Percentiles rank a stretch among this genome's conserved stretches.
Evolutionary conservation across 768 basidiomycete species (phyloP).

Genomic region (Lentinus tigrinus): DNA sequence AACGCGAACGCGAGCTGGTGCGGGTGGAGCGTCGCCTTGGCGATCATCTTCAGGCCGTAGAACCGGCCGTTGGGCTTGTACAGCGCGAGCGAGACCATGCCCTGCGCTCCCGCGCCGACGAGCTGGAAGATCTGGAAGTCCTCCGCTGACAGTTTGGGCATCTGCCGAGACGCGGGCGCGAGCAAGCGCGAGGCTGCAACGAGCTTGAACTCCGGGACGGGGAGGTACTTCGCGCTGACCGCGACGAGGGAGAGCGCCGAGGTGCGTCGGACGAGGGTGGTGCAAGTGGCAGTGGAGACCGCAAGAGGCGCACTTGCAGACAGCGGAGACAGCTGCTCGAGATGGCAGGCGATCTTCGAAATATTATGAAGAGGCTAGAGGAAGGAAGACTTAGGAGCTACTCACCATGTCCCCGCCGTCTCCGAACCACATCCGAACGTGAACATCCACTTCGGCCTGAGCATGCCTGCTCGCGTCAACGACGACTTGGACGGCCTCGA

Average conservation of each 20-base stretch:
- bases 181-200: not conserved
- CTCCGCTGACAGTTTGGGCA: too few species aligned
- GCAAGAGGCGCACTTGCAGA: not conserved
- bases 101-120: slow-evolving; percentile 18
- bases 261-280: not conserved
- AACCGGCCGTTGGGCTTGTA: slow-evolving; percentile 1
- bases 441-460: not conserved
- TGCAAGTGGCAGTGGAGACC: not conserved
- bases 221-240: not conserved
- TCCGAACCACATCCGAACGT: not conserved
- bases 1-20: not conserved
- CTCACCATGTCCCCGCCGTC: not conserved
- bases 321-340: not conserved
- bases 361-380: not conserved
- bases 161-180: not conserved
- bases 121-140: slow-evolving; percentile 7
- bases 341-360: not conserved
- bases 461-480: not conserved
- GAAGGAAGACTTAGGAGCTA: not conserved
- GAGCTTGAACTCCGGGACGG: not conserved
- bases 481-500: not conserved
- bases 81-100: slow-evolving; percentile 17
- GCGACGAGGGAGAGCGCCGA: not conserved
- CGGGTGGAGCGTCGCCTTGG: slow-evolving; percentile 8
- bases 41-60: slow-evolving; percentile 24